Conservation (phyloP, 2,329 filamentous ascomycete genomes). For the Aspergillus texensis region DNA sequence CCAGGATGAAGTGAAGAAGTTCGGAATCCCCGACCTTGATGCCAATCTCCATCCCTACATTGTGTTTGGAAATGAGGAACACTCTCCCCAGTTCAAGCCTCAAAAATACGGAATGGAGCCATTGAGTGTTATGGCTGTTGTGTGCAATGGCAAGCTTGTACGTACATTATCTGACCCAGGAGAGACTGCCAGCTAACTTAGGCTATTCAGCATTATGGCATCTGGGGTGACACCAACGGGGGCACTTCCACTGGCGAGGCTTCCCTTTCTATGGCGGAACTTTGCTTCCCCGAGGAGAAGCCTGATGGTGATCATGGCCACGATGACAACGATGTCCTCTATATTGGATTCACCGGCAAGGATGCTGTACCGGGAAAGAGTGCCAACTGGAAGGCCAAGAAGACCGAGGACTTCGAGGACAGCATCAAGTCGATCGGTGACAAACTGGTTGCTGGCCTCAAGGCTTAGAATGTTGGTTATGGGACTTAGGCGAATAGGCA, state of each 20-base stretch:
- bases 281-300: conserved; percentile 56
- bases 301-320: conserved; percentile 62
- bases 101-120: conserved; percentile 50
- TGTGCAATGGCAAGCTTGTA: conserved; percentile 55
- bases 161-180: not conserved
- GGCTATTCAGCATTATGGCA: conserved; percentile 53
- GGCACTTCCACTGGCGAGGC: conserved; percentile 60
- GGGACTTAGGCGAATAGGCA: not conserved
- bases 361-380: conserved; percentile 60
- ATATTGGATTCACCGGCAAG: conserved; percentile 61
- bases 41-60: conserved; percentile 58
- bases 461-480: not conserved
- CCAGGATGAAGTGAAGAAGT: conserved; percentile 41
- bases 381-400: conserved; percentile 57
- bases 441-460: conserved; percentile 45
- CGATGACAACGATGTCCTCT: conserved; percentile 61
- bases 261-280: conserved; percentile 59
- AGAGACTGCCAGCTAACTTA: not conserved
- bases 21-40: conserved; percentile 51
- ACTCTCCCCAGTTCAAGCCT: conserved; percentile 41
- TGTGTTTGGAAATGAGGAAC: conserved; percentile 55
- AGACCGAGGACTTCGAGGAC: conserved; percentile 36
- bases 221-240: conserved; percentile 66
- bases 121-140: conserved; percentile 58
- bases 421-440: conserved; percentile 58